phyloP scores from a whole-genome alignment of 208 protist genomes.

The Leishmania tropica region DNA sequence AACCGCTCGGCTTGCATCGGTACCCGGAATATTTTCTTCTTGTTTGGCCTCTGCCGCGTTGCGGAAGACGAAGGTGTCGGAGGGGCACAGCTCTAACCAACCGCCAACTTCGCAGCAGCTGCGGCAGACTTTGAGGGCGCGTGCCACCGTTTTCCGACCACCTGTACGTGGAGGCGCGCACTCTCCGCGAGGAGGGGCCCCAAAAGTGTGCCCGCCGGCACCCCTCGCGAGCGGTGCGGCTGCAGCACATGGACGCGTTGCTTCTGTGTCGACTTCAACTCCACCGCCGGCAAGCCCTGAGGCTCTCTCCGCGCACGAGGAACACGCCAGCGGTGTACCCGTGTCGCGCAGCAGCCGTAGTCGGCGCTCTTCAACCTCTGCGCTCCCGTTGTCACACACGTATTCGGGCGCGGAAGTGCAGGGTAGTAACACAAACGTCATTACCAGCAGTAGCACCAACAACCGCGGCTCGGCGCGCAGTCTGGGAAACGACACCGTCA shows the following conservation, averaged over 20 bases:
- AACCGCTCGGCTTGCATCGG: neutral
- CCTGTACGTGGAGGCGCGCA: neutral
- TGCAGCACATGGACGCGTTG: neutral
- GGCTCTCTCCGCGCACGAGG: neutral
- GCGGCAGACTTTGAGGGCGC: neutral
- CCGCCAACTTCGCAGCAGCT: neutral
- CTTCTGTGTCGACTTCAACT: constrained; percentile 2
- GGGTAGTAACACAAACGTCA: neutral
- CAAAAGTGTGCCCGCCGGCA: neutral
- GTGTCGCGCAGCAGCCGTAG: neutral
- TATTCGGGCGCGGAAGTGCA: neutral
- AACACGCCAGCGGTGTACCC: neutral
- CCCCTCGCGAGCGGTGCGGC: neutral
- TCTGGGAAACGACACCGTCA: neutral
- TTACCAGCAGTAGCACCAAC: neutral
- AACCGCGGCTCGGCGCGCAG: constrained; percentile 11
- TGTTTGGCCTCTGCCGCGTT: neutral
- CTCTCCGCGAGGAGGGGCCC: neutral
- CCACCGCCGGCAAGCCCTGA: neutral
- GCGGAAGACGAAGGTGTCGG: neutral
- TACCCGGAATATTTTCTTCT: too few species aligned
- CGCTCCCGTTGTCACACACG: neutral
- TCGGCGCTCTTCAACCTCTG: neutral
- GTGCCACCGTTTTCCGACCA: neutral
- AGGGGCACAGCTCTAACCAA: neutral